phyloP scores from a whole-genome alignment of 1,284 basidiomycete genomes.

The Schizophyllum commune region DNA sequence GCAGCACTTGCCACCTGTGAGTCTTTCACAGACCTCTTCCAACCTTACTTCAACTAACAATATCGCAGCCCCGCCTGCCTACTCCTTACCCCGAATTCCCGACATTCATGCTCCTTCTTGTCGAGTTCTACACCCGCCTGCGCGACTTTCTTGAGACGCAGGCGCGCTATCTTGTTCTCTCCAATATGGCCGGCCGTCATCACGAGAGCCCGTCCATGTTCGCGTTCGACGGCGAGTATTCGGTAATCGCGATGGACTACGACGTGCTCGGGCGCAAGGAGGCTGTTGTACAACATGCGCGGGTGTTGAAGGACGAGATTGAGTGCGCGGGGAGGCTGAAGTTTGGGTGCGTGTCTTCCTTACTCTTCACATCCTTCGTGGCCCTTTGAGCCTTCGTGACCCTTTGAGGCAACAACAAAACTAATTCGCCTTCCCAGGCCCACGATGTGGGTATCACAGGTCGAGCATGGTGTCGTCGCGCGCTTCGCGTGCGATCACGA shows the following conservation, averaged over 20 bases:
- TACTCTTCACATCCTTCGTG: neutral
- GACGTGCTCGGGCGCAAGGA: constrained; percentile 24
- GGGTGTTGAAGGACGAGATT: constrained; percentile 28
- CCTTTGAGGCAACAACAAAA: neutral
- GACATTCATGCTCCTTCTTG: constrained; percentile 26
- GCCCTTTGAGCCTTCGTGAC: neutral
- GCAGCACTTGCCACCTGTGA: neutral
- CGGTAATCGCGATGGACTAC: constrained; percentile 36
- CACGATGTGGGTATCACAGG: constrained; percentile 22
- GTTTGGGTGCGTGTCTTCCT: constrained; percentile 30
- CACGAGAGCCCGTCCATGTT: constrained; percentile 25
- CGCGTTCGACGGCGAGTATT: constrained; percentile 48
- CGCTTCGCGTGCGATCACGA: constrained; percentile 31
- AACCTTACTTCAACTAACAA: too few relatives aligned
- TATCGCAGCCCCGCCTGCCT: constrained; percentile 7
- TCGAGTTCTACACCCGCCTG: constrained; percentile 29
- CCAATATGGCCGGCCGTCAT: constrained; percentile 11
- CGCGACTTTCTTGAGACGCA: constrained; percentile 33
- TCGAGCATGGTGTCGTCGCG: constrained; percentile 29
- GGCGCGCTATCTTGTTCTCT: constrained; percentile 24
- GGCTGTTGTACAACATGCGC: constrained; percentile 22
- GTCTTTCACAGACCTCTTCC: too few relatives aligned
- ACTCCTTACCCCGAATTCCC: constrained; percentile 32
- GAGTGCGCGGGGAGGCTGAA: constrained; percentile 24
- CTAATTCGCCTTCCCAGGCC: constrained; percentile 15